Evolutionary conservation across 768 basidiomycete species (phyloP), one percentile per base, ranked within the genome.

Genomic region (Erythrobasidium yunnanense): DNA sequence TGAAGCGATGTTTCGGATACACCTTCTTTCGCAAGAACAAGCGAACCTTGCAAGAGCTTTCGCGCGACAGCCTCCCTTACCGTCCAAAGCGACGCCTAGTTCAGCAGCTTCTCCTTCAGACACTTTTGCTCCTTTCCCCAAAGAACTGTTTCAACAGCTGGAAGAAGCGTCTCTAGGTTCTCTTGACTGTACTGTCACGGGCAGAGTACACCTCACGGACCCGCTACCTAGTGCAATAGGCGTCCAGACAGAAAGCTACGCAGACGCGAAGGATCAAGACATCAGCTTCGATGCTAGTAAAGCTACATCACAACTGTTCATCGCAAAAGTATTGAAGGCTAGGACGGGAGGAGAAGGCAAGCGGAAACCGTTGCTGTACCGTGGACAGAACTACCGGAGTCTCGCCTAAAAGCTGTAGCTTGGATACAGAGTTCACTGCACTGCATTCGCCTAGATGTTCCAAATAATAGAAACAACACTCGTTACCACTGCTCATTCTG

Each of bases 271-370:
- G 20, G 47, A 25, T 18, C 17, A 33, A 51, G 32, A 18, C 20
- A 63, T 2, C 49, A 63, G 46, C 29, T 33, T 29, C 27, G 23
- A 51, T 23, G 38, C 35, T 17, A 27, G 56, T 11, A 7, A 63
- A 63, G 60, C 60, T 27, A 63, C 60, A 8, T 63, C 60, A 25
- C 60, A 63, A 49, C 60, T 63, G 13, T 63, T 63, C 47, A 63
- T 63, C 27, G 60, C 60, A 6, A 49, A 34, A 18, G 60, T 63
- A 20, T 2, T 32, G 2, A 30, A 51, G 20, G 60, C 52, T 27
- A 49, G 33, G 29, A 22, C 23, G 45, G 47, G 46, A n/a, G 11
- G n/a, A 4, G 57, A 60, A 18, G 45, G 20, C 11, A 27, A 25
- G 23, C 30, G 25, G 25, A 27, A 60, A 45, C 60, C 60, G 3